These are phyloP conservation scores for Anthoceros angustus DNA, from an alignment of 225 moss, liverwort and hornwort genomes.

Conservation along the genomic window DNA sequence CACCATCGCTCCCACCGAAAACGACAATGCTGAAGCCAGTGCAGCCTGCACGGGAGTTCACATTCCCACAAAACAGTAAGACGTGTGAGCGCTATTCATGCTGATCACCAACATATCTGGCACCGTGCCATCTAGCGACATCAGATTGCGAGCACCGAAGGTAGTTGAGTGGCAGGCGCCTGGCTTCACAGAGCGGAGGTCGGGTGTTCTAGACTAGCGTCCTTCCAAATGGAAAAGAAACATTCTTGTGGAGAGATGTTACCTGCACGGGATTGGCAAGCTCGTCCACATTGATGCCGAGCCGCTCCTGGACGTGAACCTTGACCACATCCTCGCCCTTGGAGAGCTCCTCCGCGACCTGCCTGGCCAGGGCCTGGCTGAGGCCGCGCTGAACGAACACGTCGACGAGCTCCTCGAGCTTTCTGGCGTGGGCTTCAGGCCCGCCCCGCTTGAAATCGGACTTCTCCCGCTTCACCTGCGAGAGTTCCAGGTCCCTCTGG, in stretches of 20 bases:
- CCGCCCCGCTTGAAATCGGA: neutral
- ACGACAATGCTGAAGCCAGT: slow-evolving; percentile 55
- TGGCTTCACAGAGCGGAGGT: neutral
- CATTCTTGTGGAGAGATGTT: no score
- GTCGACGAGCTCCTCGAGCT: slow-evolving; percentile 68
- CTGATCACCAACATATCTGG: no score
- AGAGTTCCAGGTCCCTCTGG: slow-evolving; percentile 35
- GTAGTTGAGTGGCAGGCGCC: neutral
- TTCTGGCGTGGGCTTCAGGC: slow-evolving; percentile 48
- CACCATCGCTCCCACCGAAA: slow-evolving; percentile 58
- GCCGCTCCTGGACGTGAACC: slow-evolving; percentile 77
- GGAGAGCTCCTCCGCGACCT: slow-evolving; percentile 59
- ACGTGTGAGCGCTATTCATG: no score
- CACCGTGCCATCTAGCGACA: no score
- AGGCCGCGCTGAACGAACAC: slow-evolving; percentile 65
- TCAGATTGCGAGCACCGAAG: neutral
- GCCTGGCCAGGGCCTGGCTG: slow-evolving; percentile 42
- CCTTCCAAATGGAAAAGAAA: no score
- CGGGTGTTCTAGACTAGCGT: no score
- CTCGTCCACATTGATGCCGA: slow-evolving; percentile 84
- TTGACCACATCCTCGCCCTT: slow-evolving; percentile 35
- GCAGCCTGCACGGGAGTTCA: slow-evolving; percentile 32
- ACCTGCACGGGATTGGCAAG: slow-evolving; percentile 50
- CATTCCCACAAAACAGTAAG: neutral
- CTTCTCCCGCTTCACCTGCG: slow-evolving; percentile 35